Percentiles rank a stretch among this genome's conserved stretches.
These are phyloP conservation scores for Verticillium longisporum DNA, from an alignment of 2,329 filamentous ascomycete genomes.

Conservation along the genomic window DNA sequence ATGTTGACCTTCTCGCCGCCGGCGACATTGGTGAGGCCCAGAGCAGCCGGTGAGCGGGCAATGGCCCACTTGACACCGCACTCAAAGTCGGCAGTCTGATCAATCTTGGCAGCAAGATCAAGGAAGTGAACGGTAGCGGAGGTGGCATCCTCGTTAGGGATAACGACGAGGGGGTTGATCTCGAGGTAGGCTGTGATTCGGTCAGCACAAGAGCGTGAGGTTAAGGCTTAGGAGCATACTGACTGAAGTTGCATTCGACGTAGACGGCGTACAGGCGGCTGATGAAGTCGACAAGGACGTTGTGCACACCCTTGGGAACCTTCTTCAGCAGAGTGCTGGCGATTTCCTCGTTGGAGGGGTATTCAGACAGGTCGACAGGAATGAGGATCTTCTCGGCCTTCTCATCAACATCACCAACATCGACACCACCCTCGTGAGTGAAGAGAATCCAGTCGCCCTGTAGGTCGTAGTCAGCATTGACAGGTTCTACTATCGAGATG, in stretches of 20 bases:
- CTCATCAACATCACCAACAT: slow-evolving; percentile 96
- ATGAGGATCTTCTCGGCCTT: slow-evolving; percentile 99
- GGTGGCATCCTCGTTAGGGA: slow-evolving; percentile 87
- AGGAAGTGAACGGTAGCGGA: slow-evolving; percentile 96
- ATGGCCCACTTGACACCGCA: slow-evolving; percentile 99
- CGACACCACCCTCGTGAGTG: slow-evolving; percentile 98
- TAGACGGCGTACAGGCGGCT: slow-evolving; percentile 97
- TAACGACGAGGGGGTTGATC: slow-evolving; percentile 98
- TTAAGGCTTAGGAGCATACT: not conserved
- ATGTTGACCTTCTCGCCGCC: slow-evolving; percentile 76
- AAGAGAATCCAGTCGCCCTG: slow-evolving; percentile 99
- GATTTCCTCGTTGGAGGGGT: slow-evolving; percentile 93
- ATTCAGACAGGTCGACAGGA: slow-evolving; percentile 89
- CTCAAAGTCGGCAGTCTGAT: slow-evolving; percentile 99
- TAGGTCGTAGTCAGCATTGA: slow-evolving; percentile 6
- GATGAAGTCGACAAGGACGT: slow-evolving; percentile 98
- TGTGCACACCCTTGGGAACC: slow-evolving; percentile 92
- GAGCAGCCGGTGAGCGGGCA: slow-evolving; percentile 80
- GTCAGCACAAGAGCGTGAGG: not conserved
- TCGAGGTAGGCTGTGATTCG: slow-evolving; percentile 68
- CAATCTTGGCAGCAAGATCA: slow-evolving; percentile 95
- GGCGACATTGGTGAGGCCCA: slow-evolving; percentile 69
- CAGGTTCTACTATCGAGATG: not conserved
- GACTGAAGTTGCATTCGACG: slow-evolving; percentile 94
- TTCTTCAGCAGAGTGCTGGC: slow-evolving; percentile 80